These are phyloP conservation scores for Penicillium sp. DNA, from an alignment of 2,329 filamentous ascomycete genomes.

Conservation along the genomic window DNA sequence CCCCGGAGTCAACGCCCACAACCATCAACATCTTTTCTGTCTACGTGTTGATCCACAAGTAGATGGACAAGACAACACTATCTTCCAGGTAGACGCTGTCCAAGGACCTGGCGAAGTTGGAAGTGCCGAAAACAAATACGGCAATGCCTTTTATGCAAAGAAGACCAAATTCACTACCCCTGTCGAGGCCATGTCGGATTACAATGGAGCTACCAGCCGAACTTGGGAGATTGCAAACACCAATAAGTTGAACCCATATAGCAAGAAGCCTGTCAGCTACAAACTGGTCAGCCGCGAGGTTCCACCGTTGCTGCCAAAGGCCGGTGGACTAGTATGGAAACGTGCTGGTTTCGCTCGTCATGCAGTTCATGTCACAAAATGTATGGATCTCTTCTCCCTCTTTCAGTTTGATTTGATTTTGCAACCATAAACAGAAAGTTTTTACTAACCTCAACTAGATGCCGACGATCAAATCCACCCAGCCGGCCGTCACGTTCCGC, in stretches of 20 bases:
- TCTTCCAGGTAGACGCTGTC: constrained; percentile 77
- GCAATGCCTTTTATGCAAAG: constrained; percentile 84
- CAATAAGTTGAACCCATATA: constrained; percentile 78
- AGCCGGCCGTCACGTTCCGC: constrained; percentile 80
- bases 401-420: neutral
- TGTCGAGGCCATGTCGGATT: constrained; percentile 68
- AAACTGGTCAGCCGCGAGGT: constrained; percentile 88
- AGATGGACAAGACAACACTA: constrained; percentile 77
- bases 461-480: constrained; percentile 77
- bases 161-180: constrained; percentile 74
- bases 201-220: constrained; percentile 71
- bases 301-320: constrained; percentile 72
- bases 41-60: constrained; percentile 82
- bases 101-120: constrained; percentile 70
- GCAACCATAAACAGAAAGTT: neutral
- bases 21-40: constrained; percentile 94
- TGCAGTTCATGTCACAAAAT: constrained; percentile 83
- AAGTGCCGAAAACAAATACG: constrained; percentile 77
- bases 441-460: constrained; percentile 50
- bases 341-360: constrained; percentile 83
- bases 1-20: constrained; percentile 87
- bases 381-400: constrained; percentile 49
- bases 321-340: constrained; percentile 80
- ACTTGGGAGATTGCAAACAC: constrained; percentile 92
- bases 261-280: constrained; percentile 78